A percentile compares a stretch with the other conserved stretches of the same genome.
These are phyloP conservation scores for Hagleromyces aurorensis DNA, from an alignment of 805 yeast genomes.

Conservation along the genomic window DNA sequence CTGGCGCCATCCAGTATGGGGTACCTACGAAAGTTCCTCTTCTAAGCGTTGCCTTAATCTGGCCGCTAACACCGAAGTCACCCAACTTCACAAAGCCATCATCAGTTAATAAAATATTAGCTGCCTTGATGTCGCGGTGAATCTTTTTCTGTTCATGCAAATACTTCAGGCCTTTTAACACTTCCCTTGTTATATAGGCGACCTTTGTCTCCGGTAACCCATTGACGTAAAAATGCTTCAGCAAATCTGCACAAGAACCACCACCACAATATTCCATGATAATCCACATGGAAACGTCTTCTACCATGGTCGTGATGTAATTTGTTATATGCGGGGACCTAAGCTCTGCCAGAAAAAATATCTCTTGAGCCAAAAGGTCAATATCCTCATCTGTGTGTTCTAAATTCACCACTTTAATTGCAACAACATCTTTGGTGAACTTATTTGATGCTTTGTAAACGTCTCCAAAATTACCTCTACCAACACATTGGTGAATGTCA, in stretches of 20 bases:
- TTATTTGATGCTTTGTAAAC: slow-evolving; percentile 56
- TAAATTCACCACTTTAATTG: slow-evolving; percentile 78
- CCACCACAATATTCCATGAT: slow-evolving; percentile 96
- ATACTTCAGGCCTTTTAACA: slow-evolving; percentile 64
- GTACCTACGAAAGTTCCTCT: slow-evolving; percentile 86
- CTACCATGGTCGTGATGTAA: slow-evolving; percentile 54
- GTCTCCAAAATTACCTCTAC: slow-evolving; percentile 82
- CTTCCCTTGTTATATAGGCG: slow-evolving; percentile 53
- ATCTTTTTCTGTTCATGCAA: slow-evolving; percentile 69
- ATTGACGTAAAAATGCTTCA: slow-evolving; percentile 35
- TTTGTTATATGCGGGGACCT: slow-evolving; percentile 60
- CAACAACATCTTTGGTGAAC: slow-evolving; percentile 44
- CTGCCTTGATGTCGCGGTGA: slow-evolving; percentile 87
- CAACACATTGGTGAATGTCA: slow-evolving; percentile 50
- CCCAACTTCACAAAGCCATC: slow-evolving; percentile 71
- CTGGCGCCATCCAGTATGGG: slow-evolving; percentile 99
- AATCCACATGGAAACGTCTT: slow-evolving; percentile 71
- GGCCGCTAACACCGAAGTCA: slow-evolving; percentile 92
- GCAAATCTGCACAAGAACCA: slow-evolving; percentile 77
- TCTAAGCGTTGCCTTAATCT: slow-evolving; percentile 57
- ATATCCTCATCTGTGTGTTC: slow-evolving; percentile 77
- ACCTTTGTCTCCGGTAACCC: slow-evolving; percentile 40
- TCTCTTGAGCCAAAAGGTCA: slow-evolving; percentile 63
- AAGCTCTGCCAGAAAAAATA: slow-evolving; percentile 61
- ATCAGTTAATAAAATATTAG: slow-evolving; percentile 70